Evolutionary conservation across 1,284 basidiomycete species (phyloP).

Genomic region (Puccinia triticina): DNA sequence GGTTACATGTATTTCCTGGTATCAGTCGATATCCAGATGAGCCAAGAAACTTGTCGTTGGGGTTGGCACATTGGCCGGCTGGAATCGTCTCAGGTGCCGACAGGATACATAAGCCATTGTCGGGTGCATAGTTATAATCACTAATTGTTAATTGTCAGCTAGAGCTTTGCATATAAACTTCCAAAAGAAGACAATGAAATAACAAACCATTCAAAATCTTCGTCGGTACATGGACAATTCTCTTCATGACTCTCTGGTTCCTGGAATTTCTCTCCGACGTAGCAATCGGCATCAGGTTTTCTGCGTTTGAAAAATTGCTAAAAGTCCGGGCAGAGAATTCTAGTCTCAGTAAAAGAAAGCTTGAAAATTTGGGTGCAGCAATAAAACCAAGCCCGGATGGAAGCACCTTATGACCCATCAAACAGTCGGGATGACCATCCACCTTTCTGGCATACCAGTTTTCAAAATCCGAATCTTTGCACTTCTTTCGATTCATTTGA

Average conservation of each 20-base stretch:
- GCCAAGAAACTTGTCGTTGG: slow-evolving; percentile 73
- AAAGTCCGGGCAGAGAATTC: slow-evolving; percentile 16
- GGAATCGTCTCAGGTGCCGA: slow-evolving; percentile 84
- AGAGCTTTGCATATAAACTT: background rate
- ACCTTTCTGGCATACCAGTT: slow-evolving; percentile 78
- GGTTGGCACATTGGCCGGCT: slow-evolving; percentile 71
- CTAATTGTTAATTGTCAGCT: slow-evolving; percentile 61
- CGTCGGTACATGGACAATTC: slow-evolving; percentile 77
- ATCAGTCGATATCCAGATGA: slow-evolving; percentile 91
- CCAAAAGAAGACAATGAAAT: background rate
- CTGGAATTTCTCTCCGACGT: slow-evolving; percentile 85
- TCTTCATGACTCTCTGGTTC: slow-evolving; percentile 83
- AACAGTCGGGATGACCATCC: slow-evolving; percentile 71
- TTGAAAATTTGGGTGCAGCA: slow-evolving; percentile 2
- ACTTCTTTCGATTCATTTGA: slow-evolving; percentile 71
- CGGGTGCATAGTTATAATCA: slow-evolving; percentile 83
- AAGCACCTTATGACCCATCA: slow-evolving; percentile 89
- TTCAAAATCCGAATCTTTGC: slow-evolving; percentile 76
- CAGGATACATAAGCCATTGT: slow-evolving; percentile 72
- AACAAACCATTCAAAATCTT: slow-evolving; percentile 87
- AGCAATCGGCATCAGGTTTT: slow-evolving; percentile 82
- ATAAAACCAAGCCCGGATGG: background rate
- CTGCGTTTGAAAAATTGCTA: slow-evolving; percentile 91
- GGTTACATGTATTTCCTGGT: slow-evolving; percentile 85
- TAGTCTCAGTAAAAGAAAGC: slow-evolving; percentile 13